Evolutionary conservation across 106 monocot species (phyloP), one percentile per base, ranked within the genome.

Genomic region (Apostasia ramifera): DNA sequence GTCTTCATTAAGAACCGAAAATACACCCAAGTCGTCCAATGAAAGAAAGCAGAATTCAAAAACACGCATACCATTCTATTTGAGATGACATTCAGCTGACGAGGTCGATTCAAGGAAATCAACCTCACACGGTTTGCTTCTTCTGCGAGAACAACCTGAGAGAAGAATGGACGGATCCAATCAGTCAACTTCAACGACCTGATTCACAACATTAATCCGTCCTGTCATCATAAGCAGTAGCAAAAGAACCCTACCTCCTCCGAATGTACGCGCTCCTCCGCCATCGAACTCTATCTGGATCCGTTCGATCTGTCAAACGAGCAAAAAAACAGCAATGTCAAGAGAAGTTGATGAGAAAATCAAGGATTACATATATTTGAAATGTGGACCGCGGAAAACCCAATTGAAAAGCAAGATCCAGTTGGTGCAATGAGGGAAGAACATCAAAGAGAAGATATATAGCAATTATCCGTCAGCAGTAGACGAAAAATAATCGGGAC

Each of bases 11-110:
- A 65, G 48, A 65, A 65, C 47, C 47, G 47, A 2, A 48, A 4
- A 48, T 62, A 44, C 44, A 45, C 45, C 40, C 40, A 62, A 62
- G 2, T 39, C 7, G 4, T 6, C 14, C 2, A 12, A 13, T 49
- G 42, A 46, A 11, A 53, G 42, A 44, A 69, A 38, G 3, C 5
- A 15, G 9, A 6, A 40, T 49, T 44, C 5, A 69, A 41, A 1
- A 40, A 4, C 26, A 14, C 4, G 6, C 47, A n/a, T 78, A 95
- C 95, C 88, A 92, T 78, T 88, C 68, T 69, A 11, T 72, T 61
- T 44, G 85, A 88, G 68, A 95, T 88, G 55, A 79, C 88, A 78
- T 95, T 95, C 70, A 91, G 73, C 59, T 91, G 91, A 38, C 88
- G 88, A 50, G 95, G 95, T 40, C 88, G 75, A 75, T 91, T 95